phyloP scores from a whole-genome alignment of 441 rosid species.

The Gossypium schwendimanii region DNA sequence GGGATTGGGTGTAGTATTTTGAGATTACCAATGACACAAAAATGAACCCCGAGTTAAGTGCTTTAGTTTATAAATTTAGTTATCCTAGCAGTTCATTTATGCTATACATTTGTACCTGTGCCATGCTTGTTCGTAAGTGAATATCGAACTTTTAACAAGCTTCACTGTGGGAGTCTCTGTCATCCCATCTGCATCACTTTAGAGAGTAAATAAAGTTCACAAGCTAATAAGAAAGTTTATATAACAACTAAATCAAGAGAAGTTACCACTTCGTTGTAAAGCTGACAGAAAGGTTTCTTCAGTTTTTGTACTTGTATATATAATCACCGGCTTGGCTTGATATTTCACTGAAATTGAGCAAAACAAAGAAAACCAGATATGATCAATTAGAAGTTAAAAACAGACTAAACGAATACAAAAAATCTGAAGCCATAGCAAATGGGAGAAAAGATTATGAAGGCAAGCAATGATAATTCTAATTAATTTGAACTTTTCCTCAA shows the following conservation, averaged over 20 bases:
- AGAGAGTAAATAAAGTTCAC: slow-evolving; percentile 23
- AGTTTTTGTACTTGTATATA: slow-evolving; percentile 88
- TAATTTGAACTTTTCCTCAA: neutral
- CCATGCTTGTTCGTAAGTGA: slow-evolving; percentile 99
- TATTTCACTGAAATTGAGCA: slow-evolving; percentile 55
- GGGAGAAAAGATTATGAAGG: no score
- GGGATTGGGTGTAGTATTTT: neutral
- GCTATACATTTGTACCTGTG: slow-evolving; percentile 54
- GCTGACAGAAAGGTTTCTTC: slow-evolving; percentile 83
- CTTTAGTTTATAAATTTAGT: neutral
- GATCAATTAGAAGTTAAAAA: slow-evolving; percentile 4
- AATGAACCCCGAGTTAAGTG: neutral
- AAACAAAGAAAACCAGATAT: slow-evolving; percentile 17
- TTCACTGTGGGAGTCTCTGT: slow-evolving; percentile 53
- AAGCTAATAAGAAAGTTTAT: slow-evolving; percentile 14
- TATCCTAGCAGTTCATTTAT: neutral
- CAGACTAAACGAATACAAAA: slow-evolving; percentile 8
- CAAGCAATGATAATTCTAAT: neutral
- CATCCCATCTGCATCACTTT: slow-evolving; percentile 53
- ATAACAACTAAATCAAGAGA: slow-evolving; percentile 16
- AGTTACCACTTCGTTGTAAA: slow-evolving; percentile 67
- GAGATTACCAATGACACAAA: neutral
- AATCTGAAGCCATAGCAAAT: slow-evolving; percentile 3
- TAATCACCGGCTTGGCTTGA: slow-evolving; percentile 70
- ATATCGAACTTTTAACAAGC: slow-evolving; percentile 83